Evolutionary conservation across 805 yeast genomes (phyloP).

Genomic region (Lipomyces kockii): DNA sequence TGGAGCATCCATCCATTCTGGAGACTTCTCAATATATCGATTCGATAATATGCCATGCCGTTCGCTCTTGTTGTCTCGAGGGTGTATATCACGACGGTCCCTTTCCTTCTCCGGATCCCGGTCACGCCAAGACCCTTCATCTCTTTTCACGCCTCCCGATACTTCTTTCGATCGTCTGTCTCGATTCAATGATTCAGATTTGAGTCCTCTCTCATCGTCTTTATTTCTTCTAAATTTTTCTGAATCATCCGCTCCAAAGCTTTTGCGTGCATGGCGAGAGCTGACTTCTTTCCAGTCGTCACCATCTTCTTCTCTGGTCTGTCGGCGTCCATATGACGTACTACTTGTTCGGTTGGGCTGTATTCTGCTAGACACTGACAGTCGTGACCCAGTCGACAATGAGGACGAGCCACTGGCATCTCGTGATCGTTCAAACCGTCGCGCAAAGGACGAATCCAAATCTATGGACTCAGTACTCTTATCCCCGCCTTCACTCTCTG

Average conservation of each 20-base stretch:
- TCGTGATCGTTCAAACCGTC: slow-evolving; percentile 7
- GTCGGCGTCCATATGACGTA: background rate
- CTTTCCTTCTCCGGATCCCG: slow-evolving; percentile 24
- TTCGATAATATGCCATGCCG: background rate
- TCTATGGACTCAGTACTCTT: background rate
- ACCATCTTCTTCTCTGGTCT: slow-evolving; percentile 9
- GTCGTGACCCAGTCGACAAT: background rate
- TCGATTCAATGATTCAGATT: slow-evolving; percentile 5
- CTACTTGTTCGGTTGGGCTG: background rate
- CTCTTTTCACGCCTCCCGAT: slow-evolving; percentile 12
- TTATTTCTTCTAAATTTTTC: slow-evolving; percentile 12
- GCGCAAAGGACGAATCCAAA: slow-evolving; percentile 4
- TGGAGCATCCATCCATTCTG: slow-evolving; percentile 32
- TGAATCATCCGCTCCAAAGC: slow-evolving; percentile 8
- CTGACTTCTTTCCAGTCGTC: slow-evolving; percentile 11
- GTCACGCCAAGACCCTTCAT: slow-evolving; percentile 34
- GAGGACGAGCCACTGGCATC: slow-evolving; percentile 5
- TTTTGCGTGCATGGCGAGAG: slow-evolving; percentile 4
- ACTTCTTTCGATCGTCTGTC: slow-evolving; percentile 18
- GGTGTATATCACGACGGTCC: slow-evolving; percentile 5
- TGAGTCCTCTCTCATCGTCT: slow-evolving; percentile 12
- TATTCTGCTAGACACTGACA: background rate
- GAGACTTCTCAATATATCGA: slow-evolving; percentile 18
- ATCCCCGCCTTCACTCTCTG: background rate
- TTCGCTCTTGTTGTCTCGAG: slow-evolving; percentile 8